These are phyloP conservation scores for Miamiensis avidus DNA, from an alignment of 169 alveolate genomes.

Conservation along the genomic window DNA sequence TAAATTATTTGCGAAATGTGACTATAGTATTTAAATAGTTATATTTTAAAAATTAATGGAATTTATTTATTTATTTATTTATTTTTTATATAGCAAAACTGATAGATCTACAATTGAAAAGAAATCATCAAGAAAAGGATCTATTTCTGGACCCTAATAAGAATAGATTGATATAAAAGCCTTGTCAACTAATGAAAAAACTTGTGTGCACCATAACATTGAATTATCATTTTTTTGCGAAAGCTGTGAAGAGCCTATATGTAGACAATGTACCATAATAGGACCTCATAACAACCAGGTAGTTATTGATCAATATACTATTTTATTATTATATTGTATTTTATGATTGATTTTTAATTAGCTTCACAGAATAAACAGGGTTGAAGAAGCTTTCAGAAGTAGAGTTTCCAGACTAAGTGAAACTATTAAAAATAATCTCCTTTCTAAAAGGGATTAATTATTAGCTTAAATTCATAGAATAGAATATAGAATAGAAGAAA, in stretches of 20 bases:
- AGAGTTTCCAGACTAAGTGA: conserved; percentile 53
- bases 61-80: too few relatives aligned
- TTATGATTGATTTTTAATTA: conserved; percentile 4
- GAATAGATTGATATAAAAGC: not conserved
- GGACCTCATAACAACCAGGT: conserved; percentile 84
- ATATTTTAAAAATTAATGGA: too few relatives aligned
- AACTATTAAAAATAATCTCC: conserved; percentile 49
- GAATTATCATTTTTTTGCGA: conserved; percentile 77
- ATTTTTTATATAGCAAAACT: not conserved
- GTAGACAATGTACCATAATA: conserved; percentile 73
- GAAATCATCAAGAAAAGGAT: not conserved
- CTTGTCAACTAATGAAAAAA: conserved; percentile 1
- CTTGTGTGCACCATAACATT: conserved; percentile 72
- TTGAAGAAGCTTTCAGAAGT: conserved; percentile 62
- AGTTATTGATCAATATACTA: conserved; percentile 27
- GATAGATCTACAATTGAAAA: not conserved
- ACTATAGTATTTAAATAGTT: too few relatives aligned
- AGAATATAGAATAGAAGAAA: conserved; percentile 73
- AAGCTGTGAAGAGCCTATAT: conserved; percentile 80
- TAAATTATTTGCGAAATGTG: too few relatives aligned
- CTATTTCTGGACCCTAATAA: not conserved
- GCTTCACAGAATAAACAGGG: conserved; percentile 65
- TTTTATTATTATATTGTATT: conserved; percentile 33
- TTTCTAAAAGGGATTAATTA: conserved; percentile 68
- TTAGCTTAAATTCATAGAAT: conserved; percentile 67